These are phyloP conservation scores for Allantophomopsis lycopodina DNA, from an alignment of 2,329 filamentous ascomycete genomes.

Conservation along the genomic window DNA sequence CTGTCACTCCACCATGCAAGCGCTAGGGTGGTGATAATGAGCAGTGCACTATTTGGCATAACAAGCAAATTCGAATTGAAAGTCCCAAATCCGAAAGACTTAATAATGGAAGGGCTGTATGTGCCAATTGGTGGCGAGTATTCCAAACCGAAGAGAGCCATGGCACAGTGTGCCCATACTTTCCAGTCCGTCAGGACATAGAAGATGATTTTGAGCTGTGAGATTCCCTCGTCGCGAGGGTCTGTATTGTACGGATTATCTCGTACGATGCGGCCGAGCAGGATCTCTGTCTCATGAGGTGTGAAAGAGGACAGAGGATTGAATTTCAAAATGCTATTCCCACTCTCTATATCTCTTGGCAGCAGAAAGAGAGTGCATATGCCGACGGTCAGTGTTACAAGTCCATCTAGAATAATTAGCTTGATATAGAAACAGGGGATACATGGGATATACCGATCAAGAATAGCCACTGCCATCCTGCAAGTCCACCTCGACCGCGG, in stretches of 20 bases:
- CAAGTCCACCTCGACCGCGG: conserved; percentile 7
- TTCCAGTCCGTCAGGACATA: too few relatives aligned
- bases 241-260: conserved; percentile 32
- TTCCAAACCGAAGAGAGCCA: too few relatives aligned
- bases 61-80: conserved; percentile 50
- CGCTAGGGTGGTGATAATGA: conserved; percentile 26
- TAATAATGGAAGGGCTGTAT: too few relatives aligned
- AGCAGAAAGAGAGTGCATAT: conserved; percentile 10
- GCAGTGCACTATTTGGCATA: conserved; percentile 38
- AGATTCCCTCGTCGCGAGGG: too few relatives aligned
- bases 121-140: too few relatives aligned
- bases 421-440: conserved; percentile 19
- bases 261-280: conserved; percentile 41
- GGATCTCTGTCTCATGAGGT: conserved; percentile 40
- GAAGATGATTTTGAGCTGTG: too few relatives aligned
- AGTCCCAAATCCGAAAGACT: conserved; percentile 36
- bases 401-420: conserved; percentile 4
- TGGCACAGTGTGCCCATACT: too few relatives aligned
- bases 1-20: conserved; percentile 27
- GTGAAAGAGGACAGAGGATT: too few relatives aligned
- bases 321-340: not conserved
- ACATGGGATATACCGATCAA: conserved; percentile 14
- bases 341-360: conserved; percentile 12
- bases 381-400: conserved; percentile 13
- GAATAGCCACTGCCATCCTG: conserved; percentile 26